Evolutionary conservation across 805 yeast genomes (phyloP).

Genomic region (Jamesozyma jinghongensis): DNA sequence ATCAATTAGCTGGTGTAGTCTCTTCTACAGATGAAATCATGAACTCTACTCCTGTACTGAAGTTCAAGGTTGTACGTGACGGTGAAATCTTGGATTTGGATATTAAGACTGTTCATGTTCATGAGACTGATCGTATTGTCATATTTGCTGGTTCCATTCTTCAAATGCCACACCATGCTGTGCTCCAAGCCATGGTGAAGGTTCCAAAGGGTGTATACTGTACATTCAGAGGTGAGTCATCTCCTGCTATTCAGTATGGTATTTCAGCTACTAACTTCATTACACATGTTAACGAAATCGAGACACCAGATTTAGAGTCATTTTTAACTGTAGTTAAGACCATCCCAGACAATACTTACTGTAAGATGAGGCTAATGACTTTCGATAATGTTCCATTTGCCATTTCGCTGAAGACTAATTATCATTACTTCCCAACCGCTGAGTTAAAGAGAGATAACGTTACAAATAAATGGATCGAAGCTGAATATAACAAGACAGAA

Average conservation of each 20-base stretch:
- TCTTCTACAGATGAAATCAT: conserved; percentile 33
- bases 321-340: conserved; percentile 58
- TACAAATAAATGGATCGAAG: conserved; percentile 46
- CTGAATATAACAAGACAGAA: conserved; percentile 36
- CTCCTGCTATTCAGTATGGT: conserved; percentile 80
- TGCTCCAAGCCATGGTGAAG: conserved; percentile 68
- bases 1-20: conserved; percentile 47
- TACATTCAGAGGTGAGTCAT: conserved; percentile 63
- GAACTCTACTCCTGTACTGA: conserved; percentile 30
- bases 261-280: conserved; percentile 74
- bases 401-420: conserved; percentile 73
- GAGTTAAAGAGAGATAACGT: conserved; percentile 44
- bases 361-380: conserved; percentile 70
- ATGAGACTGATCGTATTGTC: conserved; percentile 56
- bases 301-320: conserved; percentile 59
- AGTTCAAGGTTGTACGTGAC: conserved; percentile 62
- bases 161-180: conserved; percentile 90
- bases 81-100: conserved; percentile 51
- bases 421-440: conserved; percentile 77
- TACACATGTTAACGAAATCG: conserved; percentile 75
- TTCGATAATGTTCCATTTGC: conserved; percentile 86
- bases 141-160: conserved; percentile 78
- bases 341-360: conserved; percentile 72
- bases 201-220: conserved; percentile 82
- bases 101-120: conserved; percentile 58